Base-by-base conservation (phyloP, 768 basidiomycete genomes). In the Xerocomus potaroensis region DNA sequence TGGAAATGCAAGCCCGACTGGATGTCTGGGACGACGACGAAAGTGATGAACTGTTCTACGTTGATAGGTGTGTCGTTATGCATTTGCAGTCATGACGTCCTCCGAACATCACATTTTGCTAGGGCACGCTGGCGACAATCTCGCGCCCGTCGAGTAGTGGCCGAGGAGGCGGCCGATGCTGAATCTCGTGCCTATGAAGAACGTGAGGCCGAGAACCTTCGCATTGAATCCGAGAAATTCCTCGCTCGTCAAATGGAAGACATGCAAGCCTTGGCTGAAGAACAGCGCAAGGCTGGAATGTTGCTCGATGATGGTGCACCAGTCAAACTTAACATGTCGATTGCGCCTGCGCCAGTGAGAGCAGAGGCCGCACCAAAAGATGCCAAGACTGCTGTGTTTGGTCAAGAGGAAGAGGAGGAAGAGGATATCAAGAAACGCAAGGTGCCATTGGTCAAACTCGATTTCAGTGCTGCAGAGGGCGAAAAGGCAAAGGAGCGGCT, bases 161-260 rank as follows among this genome's bases (percentile, higher is more conserved):
- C 84, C 8, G 95, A 99, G 65, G 84, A 88, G 55, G 79, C 81
- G 2, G 86, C 87, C 1, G 94, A 98, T 66, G 78, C 81, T 14
- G 84, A 88, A 53, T 92, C 91, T 29, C 80, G 89, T 14, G 70
- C 77, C 23, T 83, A 83, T 48, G 94, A 96, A 67, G 84, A 85
- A 37, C 84, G 87, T 42, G 91, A 96, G 66, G 80, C 82, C 8
- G 92, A 88, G 62, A 87, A 90, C 55, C 74, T 96, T 19, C 81
- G 91, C 29, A 78, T 82, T 40, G 92, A 97, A 67, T 92, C 91
- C 1, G 95, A 97, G 66, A 87, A 83, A 52, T 96, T 98, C 77
- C 75, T 97, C 49, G 89, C 90, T 29, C 78, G 83, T 45, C 93
- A 96, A 61, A 92, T 95, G 90, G 90, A 90, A 53, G 93, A 97